Evolutionary conservation across 2,329 filamentous ascomycete genomes (phyloP).

Genomic region (Xylaria sp.): DNA sequence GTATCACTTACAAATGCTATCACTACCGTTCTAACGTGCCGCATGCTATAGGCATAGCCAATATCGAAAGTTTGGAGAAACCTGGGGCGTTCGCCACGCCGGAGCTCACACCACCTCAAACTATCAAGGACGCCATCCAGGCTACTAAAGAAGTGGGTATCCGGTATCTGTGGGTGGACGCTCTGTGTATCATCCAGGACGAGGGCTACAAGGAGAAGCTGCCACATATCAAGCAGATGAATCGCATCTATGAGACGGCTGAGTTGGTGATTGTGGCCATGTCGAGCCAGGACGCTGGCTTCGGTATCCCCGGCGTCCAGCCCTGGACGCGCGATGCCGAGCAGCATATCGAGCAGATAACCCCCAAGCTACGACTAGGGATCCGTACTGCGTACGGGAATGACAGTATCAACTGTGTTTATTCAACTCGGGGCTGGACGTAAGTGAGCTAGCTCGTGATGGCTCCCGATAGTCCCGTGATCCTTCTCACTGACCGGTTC

Average conservation of each 20-base stretch:
- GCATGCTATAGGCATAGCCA: slow-evolving; percentile 1
- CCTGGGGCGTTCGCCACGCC: slow-evolving; percentile 15
- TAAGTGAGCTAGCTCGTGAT: slow-evolving; percentile 4
- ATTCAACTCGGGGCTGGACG: slow-evolving; percentile 28
- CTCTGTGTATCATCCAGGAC: slow-evolving; percentile 28
- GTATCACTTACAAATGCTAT: neutral
- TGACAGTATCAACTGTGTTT: neutral
- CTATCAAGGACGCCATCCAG: slow-evolving; percentile 24
- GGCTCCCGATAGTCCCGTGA: neutral
- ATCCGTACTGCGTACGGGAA: slow-evolving; percentile 16
- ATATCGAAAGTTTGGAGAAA: slow-evolving; percentile 20
- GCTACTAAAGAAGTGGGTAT: slow-evolving; percentile 20
- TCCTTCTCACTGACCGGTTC: neutral
- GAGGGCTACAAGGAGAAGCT: slow-evolving; percentile 21
- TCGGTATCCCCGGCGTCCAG: slow-evolving; percentile 21
- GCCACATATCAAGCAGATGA: slow-evolving; percentile 30
- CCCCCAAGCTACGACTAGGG: slow-evolving; percentile 15
- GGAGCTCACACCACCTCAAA: slow-evolving; percentile 10
- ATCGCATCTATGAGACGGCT: slow-evolving; percentile 26
- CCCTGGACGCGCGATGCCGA: slow-evolving; percentile 24
- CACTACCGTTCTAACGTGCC: neutral
- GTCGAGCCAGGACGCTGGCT: slow-evolving; percentile 15
- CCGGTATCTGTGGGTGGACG: slow-evolving; percentile 25
- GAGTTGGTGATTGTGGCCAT: slow-evolving; percentile 24
- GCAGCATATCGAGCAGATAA: slow-evolving; percentile 30